Evolutionary conservation across 2,329 filamentous ascomycete species (phyloP), one percentile per base, ranked within the genome.

Genomic region (Fusarium sp.): DNA sequence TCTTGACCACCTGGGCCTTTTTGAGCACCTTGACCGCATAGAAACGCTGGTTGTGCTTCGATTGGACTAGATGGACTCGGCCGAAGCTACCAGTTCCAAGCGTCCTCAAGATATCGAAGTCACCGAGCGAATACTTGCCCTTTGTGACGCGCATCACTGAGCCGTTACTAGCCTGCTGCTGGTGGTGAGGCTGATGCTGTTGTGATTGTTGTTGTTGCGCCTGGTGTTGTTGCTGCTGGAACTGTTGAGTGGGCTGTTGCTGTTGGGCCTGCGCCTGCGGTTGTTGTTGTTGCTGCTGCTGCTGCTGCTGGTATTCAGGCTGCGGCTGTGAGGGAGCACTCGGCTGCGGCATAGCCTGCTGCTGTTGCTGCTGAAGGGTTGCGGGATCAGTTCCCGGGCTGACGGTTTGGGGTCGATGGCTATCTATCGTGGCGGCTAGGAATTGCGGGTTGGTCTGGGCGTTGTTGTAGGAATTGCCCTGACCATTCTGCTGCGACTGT

Each of bases 11-110:
- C 79, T 99, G 95, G 44, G 89, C 89, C 84, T 99, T 99, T 78
- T 99, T 99, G 78, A 99, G 80, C 66, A 99, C 95, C 80, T 99
- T 99, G 78, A 99, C 89, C 41, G 95, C 95, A 79, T 99, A 99
- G 82, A 93, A 99, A 61, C 95, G 89, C 78, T 96, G 91, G 77
- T 99, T 99, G 80, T 99, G 95, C 78, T 93, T 95, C 66, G 93
- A 97, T 79, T 98, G 95, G 49, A 98, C 95, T 58, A 99, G 82
- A 75, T 99, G 95, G 39, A 99, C 95, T 67, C 95, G 86, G 41
- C 95, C 95, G 78, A 99, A 99, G 77, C 93, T 97, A 72, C 95
- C 95, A 31, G 95, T 99, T 47, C 95, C 95, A 63, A 99, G 82
- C 33, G 95, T 99, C 70, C 95, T 87, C 79, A 93, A 86, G 65